These are phyloP conservation scores for Ceratobasidium sp. DNA, from an alignment of 1,284 basidiomycete genomes.

Conservation along the genomic window DNA sequence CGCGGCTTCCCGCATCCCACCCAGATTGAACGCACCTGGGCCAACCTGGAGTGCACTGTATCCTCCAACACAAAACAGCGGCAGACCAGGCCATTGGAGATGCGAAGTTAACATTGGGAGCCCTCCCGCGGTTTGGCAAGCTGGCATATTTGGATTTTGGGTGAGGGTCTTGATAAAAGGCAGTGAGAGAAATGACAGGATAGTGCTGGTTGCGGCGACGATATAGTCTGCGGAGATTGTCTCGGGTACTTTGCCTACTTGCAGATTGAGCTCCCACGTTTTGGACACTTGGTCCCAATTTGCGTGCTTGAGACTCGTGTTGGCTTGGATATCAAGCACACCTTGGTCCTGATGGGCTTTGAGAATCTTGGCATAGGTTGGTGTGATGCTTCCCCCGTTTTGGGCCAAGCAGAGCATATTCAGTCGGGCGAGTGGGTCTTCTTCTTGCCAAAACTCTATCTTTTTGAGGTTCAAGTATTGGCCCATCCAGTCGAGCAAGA, in stretches of 20 bases:
- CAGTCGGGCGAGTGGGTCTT: not conserved
- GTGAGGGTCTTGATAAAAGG: not conserved
- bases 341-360: not conserved
- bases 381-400: not conserved
- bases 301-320: not conserved
- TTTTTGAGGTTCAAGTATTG: not conserved
- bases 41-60: slow-evolving; percentile 12
- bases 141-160: not conserved
- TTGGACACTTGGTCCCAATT: not conserved
- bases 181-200: not conserved
- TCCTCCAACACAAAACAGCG: slow-evolving; percentile 5
- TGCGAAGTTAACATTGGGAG: not conserved
- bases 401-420: not conserved
- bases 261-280: not conserved
- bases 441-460: slow-evolving; percentile 9
- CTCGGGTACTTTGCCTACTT: not conserved
- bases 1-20: slow-evolving; percentile 3
- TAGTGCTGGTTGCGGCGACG: not conserved
- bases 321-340: not conserved
- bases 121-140: not conserved
- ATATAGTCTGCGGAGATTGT: not conserved
- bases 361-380: not conserved
- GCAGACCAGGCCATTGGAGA: not conserved
- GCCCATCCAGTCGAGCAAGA: slow-evolving; percentile 2
- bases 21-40: slow-evolving; percentile 5